phyloP scores from a whole-genome alignment of 768 basidiomycete species.

The Tricholoma saponaceum region DNA sequence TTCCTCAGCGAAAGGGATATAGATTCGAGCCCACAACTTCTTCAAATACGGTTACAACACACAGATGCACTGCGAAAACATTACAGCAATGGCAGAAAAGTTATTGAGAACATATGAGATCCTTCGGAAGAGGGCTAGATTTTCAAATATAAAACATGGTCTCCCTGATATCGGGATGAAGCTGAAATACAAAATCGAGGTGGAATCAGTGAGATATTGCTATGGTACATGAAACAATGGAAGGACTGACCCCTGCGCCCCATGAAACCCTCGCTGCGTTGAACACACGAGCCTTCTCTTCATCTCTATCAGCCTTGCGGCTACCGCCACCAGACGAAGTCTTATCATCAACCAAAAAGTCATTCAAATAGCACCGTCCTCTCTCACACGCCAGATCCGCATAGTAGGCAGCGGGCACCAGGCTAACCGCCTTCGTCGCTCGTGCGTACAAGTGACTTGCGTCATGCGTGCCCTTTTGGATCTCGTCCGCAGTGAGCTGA shows the following conservation, averaged over 20 bases:
- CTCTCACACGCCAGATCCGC: slow-evolving; percentile 13
- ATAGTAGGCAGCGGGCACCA: slow-evolving; percentile 55
- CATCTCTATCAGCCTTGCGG: slow-evolving; percentile 14
- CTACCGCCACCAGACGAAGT: background rate
- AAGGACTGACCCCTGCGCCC: slow-evolving; percentile 46
- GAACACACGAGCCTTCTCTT: slow-evolving; percentile 23
- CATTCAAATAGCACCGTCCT: slow-evolving; percentile 10
- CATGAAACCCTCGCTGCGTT: slow-evolving; percentile 43
- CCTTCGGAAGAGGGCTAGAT: too few relatives aligned
- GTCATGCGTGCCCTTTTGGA: slow-evolving; percentile 71
- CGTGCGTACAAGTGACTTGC: slow-evolving; percentile 74
- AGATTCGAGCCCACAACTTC: too few relatives aligned
- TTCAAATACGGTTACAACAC: too few relatives aligned
- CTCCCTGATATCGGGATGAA: slow-evolving; percentile 52
- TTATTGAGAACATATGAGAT: too few relatives aligned
- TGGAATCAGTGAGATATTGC: background rate
- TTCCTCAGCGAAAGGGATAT: too few relatives aligned
- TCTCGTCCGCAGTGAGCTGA: slow-evolving; percentile 55
- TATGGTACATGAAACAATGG: background rate
- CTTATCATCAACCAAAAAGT: slow-evolving; percentile 5
- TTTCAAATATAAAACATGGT: slow-evolving; percentile 70
- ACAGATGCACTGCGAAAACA: too few relatives aligned
- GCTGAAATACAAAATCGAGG: slow-evolving; percentile 20
- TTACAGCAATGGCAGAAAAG: too few relatives aligned
- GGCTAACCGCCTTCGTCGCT: slow-evolving; percentile 79